Evolutionary conservation across 306 rosid genomes (phyloP).

Genomic region (Cucurbita maxima): DNA sequence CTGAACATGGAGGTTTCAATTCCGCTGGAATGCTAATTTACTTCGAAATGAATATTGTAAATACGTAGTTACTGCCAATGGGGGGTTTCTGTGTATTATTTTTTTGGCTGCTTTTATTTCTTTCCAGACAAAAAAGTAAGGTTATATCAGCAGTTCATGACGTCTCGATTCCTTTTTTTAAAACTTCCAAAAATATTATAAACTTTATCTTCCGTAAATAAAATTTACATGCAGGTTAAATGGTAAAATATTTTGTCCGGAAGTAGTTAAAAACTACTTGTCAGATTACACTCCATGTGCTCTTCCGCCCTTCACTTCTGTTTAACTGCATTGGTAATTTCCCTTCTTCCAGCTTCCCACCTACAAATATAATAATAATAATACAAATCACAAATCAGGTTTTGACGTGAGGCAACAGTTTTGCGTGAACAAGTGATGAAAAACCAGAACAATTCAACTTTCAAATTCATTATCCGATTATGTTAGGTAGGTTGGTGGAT

Average conservation of each 20-base stretch:
- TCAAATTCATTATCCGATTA: no score
- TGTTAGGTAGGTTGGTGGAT: no score
- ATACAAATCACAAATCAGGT: not conserved
- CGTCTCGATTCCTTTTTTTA: not conserved
- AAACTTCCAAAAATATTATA: not conserved
- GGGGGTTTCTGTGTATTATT: not conserved
- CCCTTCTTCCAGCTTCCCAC: not conserved
- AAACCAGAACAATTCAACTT: not conserved
- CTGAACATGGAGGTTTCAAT: slow-evolving; percentile 4
- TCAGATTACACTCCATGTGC: not conserved
- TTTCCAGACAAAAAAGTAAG: not conserved
- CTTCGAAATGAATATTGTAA: not conserved
- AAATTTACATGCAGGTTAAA: not conserved
- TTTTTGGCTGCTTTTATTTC: slow-evolving; percentile 1
- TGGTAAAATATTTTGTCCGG: not conserved
- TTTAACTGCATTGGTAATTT: not conserved
- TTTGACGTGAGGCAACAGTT: not conserved
- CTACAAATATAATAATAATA: not conserved
- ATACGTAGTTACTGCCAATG: not conserved
- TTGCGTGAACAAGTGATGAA: not conserved
- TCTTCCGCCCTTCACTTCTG: not conserved
- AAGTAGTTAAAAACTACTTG: not conserved
- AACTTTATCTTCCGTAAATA: not conserved
- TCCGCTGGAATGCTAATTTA: not conserved
- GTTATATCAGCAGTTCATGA: not conserved